These are phyloP conservation scores for Conoideocrella luteorostrata DNA, from an alignment of 2,329 filamentous ascomycete genomes.

Conservation along the genomic window DNA sequence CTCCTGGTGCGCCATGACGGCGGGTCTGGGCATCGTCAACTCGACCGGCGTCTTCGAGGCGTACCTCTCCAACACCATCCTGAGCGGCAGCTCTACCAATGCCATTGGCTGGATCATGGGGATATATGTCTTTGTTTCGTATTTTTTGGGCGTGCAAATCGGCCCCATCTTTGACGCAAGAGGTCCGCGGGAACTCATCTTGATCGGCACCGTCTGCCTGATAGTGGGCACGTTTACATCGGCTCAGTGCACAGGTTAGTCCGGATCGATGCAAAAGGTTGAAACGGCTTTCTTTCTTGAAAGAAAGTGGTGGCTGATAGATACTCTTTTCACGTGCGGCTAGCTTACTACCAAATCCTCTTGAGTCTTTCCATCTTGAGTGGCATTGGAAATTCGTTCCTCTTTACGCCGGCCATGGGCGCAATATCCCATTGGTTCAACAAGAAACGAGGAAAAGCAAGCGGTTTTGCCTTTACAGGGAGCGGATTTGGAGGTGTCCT, in stretches of 20 bases:
- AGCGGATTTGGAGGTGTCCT: slow-evolving; percentile 63
- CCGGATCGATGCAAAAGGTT: too few species aligned
- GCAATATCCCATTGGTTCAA: slow-evolving; percentile 63
- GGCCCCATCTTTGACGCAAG: slow-evolving; percentile 57
- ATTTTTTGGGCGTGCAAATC: slow-evolving; percentile 61
- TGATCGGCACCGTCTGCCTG: neutral
- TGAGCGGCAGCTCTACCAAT: slow-evolving; percentile 44
- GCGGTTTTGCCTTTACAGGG: slow-evolving; percentile 72
- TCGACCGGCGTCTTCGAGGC: slow-evolving; percentile 57
- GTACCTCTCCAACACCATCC: slow-evolving; percentile 57
- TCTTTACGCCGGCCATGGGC: slow-evolving; percentile 72
- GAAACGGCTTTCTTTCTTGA: too few species aligned
- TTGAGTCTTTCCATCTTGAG: slow-evolving; percentile 68
- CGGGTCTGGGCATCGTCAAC: slow-evolving; percentile 57
- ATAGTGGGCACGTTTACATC: slow-evolving; percentile 3
- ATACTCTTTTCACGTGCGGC: slow-evolving; percentile 7
- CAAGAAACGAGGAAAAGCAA: slow-evolving; percentile 65
- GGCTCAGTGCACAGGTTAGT: slow-evolving; percentile 2
- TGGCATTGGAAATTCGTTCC: slow-evolving; percentile 65
- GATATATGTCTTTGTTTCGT: slow-evolving; percentile 59
- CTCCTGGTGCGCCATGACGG: slow-evolving; percentile 55
- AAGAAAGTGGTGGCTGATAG: too few species aligned
- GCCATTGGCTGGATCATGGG: slow-evolving; percentile 64
- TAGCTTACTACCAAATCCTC: slow-evolving; percentile 71
- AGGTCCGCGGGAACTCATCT: neutral